Conservation (phyloP, 805 yeast genomes). For the Cyberlindnera mrakii region DNA sequence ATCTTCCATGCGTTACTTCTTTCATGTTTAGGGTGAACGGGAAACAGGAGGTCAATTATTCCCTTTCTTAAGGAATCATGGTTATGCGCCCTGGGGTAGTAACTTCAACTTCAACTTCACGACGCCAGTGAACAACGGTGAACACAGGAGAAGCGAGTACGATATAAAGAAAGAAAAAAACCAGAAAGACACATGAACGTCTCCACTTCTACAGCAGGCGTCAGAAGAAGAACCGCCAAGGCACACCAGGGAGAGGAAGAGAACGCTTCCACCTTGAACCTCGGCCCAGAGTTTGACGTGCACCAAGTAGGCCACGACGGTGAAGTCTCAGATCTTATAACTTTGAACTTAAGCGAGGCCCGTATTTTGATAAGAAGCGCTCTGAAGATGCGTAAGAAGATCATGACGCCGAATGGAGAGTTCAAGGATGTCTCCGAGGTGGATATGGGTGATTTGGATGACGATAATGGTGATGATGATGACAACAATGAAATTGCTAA, state of each 20-base stretch:
- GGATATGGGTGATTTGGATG: conserved; percentile 25
- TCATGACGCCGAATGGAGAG: conserved; percentile 39
- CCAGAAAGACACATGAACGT: conserved; percentile 56
- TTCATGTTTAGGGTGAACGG: background rate
- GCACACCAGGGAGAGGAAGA: conserved; percentile 77
- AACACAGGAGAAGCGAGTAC: background rate
- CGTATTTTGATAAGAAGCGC: conserved; percentile 88
- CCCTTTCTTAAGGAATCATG: too few relatives aligned
- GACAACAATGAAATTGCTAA: conserved; percentile 29
- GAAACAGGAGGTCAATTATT: too few relatives aligned
- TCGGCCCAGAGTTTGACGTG: conserved; percentile 90
- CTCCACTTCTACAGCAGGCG: conserved; percentile 83
- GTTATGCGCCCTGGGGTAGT: too few relatives aligned
- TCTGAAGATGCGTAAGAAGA: conserved; percentile 61
- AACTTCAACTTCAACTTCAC: too few relatives aligned
- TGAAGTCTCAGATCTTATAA: conserved; percentile 65
- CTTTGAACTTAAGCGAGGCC: conserved; percentile 86
- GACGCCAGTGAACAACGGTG: too few relatives aligned
- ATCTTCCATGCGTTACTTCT: background rate
- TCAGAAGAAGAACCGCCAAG: conserved; percentile 64
- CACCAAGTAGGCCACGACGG: conserved; percentile 81
- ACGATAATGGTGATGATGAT: conserved; percentile 24
- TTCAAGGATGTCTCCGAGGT: conserved; percentile 26
- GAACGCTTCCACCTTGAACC: conserved; percentile 77
- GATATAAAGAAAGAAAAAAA: too few relatives aligned